Evolutionary conservation across 2,329 filamentous ascomycete genomes (phyloP).

Genomic region (Fusarium sp.): DNA sequence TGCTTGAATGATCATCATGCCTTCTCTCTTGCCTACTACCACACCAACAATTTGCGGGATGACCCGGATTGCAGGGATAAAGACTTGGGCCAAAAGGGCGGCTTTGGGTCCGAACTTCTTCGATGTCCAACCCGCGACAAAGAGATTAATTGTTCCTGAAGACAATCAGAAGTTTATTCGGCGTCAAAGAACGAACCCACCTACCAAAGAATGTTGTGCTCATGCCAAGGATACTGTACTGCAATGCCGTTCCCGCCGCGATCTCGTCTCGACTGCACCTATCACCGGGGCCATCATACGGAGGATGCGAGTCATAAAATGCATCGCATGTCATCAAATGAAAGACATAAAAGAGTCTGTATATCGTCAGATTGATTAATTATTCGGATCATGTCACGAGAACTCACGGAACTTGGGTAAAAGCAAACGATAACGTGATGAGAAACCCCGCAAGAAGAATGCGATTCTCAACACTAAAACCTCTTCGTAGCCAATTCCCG

Average conservation of each 20-base stretch:
- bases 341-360: slow-evolving; percentile 74
- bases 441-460: slow-evolving; percentile 73
- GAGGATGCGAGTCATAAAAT: slow-evolving; percentile 74
- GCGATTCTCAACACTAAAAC: slow-evolving; percentile 59
- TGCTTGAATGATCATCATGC: slow-evolving; percentile 78
- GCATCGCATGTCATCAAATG: slow-evolving; percentile 80
- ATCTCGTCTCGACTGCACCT: slow-evolving; percentile 74
- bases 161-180: background rate
- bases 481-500: slow-evolving; percentile 34
- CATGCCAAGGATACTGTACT: slow-evolving; percentile 76
- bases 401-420: slow-evolving; percentile 65
- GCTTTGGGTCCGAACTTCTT: slow-evolving; percentile 76
- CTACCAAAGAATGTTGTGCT: slow-evolving; percentile 77
- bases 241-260: slow-evolving; percentile 73
- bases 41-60: slow-evolving; percentile 76
- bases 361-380: slow-evolving; percentile 3
- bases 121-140: slow-evolving; percentile 77
- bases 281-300: slow-evolving; percentile 63
- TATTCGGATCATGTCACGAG: background rate
- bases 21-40: slow-evolving; percentile 69
- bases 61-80: slow-evolving; percentile 75
- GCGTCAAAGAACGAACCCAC: background rate
- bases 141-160: slow-evolving; percentile 60
- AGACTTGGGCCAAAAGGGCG: slow-evolving; percentile 74
- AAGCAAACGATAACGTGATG: slow-evolving; percentile 67